Percentiles rank a stretch among this genome's conserved stretches.
These are phyloP conservation scores for Aspergillus mulundensis DNA, from an alignment of 495 filamentous ascomycete genomes.

Conservation along the genomic window DNA sequence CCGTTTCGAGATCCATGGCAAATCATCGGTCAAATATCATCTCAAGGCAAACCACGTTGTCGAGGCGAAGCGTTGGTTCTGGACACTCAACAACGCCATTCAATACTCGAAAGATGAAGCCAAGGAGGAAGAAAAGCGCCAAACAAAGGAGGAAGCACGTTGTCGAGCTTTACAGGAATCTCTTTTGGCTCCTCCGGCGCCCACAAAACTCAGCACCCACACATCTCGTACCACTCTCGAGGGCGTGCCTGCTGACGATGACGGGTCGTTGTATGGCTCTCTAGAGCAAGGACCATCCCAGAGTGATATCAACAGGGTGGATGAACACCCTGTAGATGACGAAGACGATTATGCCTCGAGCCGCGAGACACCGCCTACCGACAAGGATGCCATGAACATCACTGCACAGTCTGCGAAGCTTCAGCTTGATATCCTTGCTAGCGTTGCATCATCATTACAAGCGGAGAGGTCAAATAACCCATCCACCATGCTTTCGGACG, in stretches of 20 bases:
- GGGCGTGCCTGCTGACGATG: slow-evolving; percentile 48
- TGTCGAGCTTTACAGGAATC: too few relatives aligned
- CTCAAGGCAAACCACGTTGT: slow-evolving; percentile 90
- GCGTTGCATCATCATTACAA: slow-evolving; percentile 78
- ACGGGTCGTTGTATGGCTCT: slow-evolving; percentile 50
- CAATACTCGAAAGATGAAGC: slow-evolving; percentile 98
- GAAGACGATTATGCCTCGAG: slow-evolving; percentile 84
- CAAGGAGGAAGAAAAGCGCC: slow-evolving; percentile 75
- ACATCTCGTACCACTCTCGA: slow-evolving; percentile 51
- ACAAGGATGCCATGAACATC: slow-evolving; percentile 90
- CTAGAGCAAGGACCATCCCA: slow-evolving; percentile 54
- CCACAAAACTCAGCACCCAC: slow-evolving; percentile 39
- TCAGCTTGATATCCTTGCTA: slow-evolving; percentile 82
- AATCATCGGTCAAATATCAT: slow-evolving; percentile 98
- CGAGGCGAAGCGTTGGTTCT: slow-evolving; percentile 69
- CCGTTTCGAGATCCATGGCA: slow-evolving; percentile 94
- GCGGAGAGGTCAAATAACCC: slow-evolving; percentile 67
- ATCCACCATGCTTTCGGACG: slow-evolving; percentile 63
- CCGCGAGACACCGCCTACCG: slow-evolving; percentile 63
- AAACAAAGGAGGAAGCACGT: slow-evolving; percentile 67
- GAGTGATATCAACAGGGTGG: slow-evolving; percentile 46
- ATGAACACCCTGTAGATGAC: slow-evolving; percentile 66
- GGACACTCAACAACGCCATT: slow-evolving; percentile 97
- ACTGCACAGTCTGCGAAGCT: slow-evolving; percentile 91
- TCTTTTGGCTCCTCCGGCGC: too few relatives aligned